Conservation (phyloP, 768 basidiomycete species). For the Pisolithus orientalis region DNA sequence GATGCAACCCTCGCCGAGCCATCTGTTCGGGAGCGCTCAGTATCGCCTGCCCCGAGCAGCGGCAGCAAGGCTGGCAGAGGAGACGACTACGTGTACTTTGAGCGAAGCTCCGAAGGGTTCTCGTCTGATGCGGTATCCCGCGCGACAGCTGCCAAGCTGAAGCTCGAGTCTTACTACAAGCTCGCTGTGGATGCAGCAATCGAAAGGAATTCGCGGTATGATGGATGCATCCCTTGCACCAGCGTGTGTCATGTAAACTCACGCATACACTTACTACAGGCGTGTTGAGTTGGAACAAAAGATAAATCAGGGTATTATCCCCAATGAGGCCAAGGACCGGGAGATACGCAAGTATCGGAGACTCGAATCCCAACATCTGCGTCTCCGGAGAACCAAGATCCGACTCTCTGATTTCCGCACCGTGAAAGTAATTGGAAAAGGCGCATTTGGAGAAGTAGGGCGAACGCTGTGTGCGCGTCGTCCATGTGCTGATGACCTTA, state of each 20-base stretch:
- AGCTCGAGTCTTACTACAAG: conserved; percentile 97
- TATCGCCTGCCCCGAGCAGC: conserved; percentile 27
- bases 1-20: conserved; percentile 12
- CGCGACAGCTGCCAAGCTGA: conserved; percentile 90
- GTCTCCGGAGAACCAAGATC: conserved; percentile 90
- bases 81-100: conserved; percentile 88
- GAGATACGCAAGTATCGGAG: conserved; percentile 84
- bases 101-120: conserved; percentile 77
- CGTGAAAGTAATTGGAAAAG: conserved; percentile 98
- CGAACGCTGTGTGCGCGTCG: not conserved
- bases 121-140: conserved; percentile 83
- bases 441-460: conserved; percentile 92
- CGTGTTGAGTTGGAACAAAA: conserved; percentile 87
- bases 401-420: conserved; percentile 91
- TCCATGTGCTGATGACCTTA: conserved; percentile 3
- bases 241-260: not conserved
- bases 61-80: conserved; percentile 21
- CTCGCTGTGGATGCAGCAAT: conserved; percentile 96
- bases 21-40: conserved; percentile 20
- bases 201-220: conserved; percentile 86
- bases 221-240: not conserved
- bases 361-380: conserved; percentile 82
- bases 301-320: conserved; percentile 65
- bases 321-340: conserved; percentile 80
- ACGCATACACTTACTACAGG: conserved; percentile 33